Base-by-base conservation (phyloP, 2,329 filamentous ascomycete species). In the Botryotinia globosa region DNA sequence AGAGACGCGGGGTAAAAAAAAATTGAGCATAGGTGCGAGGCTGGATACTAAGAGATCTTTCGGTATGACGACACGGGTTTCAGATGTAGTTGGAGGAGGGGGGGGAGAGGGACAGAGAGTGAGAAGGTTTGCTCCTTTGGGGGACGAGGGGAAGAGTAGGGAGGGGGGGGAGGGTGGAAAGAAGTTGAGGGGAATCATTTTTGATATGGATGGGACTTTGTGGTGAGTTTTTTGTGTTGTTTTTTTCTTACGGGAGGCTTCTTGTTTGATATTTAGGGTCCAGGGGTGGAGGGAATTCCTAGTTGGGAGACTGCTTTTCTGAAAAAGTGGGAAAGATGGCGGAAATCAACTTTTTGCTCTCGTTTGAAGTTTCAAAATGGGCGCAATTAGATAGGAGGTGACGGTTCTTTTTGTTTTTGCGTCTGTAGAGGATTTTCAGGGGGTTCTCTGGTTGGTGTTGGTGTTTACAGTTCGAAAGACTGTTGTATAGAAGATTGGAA, bases 201-300 rank as follows among this genome's bases (percentile, higher is more conserved):
- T 98, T 82, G 95, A 99, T 83, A 93, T 99, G 75, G 95, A 99
- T 82, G 95, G 95, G 5, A 99, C 95, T 37, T 83, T 98, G 74
- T 98, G 92, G 94, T 97, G 83, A 83, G 90, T 85, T 56, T 56
- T 29, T 29, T 18, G 7, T 54, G 32, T 14, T 12, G 10, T 1
- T 14, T 42, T 42, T 42, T 29, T 18, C n/a, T 56, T 54, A 9
- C 51, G 3, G 0, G 0, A 4, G n/a, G 32, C 2, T 25, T 59
- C 12, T n/a, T n/a, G 25, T 67, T 44, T 72, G 29, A 14, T 37
- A 4, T 22, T 63, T 56, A 48, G 44, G 44, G 12, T 65, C 54
- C 14, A 54, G 39, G n/a, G 12, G 6, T 0, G 8, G 51, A 9
- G n/a, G 1, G 1, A 18, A 18, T 29, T 4, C 32, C n/a, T 29